phyloP scores from a whole-genome alignment of 2,329 filamentous ascomycete genomes.

The Aspergillus hiratsukae region DNA sequence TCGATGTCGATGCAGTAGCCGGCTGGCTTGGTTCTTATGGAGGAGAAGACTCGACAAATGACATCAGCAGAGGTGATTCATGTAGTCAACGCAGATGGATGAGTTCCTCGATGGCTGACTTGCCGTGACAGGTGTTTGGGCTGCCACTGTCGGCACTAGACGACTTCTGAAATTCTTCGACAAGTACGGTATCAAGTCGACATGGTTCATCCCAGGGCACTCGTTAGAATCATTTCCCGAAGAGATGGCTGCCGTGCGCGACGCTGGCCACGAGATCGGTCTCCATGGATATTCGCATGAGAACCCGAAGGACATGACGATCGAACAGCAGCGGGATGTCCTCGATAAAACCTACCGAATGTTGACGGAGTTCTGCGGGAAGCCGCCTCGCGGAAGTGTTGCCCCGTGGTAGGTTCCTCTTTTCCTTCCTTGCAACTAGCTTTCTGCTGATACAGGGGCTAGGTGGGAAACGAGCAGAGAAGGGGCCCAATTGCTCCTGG shows the following conservation, averaged over 20 bases:
- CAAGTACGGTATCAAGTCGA: conserved; percentile 67
- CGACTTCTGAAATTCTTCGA: conserved; percentile 66
- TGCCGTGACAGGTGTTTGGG: conserved; percentile 52
- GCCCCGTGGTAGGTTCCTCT: conserved; percentile 55
- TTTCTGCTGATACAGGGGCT: neutral
- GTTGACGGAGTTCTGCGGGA: conserved; percentile 69
- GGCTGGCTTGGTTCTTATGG: conserved; percentile 15
- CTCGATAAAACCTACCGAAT: conserved; percentile 73
- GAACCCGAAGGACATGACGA: conserved; percentile 66
- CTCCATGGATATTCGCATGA: conserved; percentile 72
- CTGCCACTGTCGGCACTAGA: conserved; percentile 61
- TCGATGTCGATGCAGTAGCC: conserved; percentile 32
- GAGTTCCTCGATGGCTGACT: neutral
- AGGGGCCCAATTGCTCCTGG: conserved; percentile 48
- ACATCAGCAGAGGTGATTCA: conserved; percentile 26
- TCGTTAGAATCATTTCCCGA: conserved; percentile 62
- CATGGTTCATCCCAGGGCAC: conserved; percentile 63
- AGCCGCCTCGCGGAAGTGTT: conserved; percentile 67
- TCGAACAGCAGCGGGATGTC: conserved; percentile 72
- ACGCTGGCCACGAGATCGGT: conserved; percentile 62
- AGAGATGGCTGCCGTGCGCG: conserved; percentile 58
- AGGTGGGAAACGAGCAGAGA: conserved; percentile 66
- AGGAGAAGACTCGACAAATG: conserved; percentile 25
- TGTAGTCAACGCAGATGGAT: neutral
- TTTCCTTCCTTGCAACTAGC: neutral